Evolutionary conservation across 768 basidiomycete species (phyloP).

Genomic region (Trametes elegans): DNA sequence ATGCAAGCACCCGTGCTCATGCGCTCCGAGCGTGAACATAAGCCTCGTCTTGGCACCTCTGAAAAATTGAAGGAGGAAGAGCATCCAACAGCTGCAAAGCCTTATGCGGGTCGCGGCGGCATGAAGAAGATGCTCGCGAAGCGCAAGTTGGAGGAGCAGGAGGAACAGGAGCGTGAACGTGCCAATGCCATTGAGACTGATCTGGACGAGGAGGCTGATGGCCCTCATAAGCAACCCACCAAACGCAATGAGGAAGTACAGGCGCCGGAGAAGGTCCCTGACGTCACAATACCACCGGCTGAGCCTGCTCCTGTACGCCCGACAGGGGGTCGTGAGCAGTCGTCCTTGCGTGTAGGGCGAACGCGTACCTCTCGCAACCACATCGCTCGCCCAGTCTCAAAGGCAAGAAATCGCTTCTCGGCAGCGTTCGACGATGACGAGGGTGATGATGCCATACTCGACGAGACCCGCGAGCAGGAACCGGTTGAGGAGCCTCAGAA

Average conservation of each 20-base stretch:
- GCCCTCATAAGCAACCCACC: constrained; percentile 25
- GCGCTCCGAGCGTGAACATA: constrained; percentile 52
- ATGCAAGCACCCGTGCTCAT: constrained; percentile 49
- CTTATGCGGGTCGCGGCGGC: constrained; percentile 76
- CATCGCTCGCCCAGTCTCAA: constrained; percentile 46
- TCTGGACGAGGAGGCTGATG: constrained; percentile 33
- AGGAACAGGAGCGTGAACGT: constrained; percentile 38
- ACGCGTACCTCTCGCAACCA: constrained; percentile 56
- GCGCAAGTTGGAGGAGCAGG: constrained; percentile 55
- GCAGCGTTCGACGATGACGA: constrained; percentile 57
- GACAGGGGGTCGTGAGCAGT: constrained; percentile 33
- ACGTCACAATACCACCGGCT: constrained; percentile 23
- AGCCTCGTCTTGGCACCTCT: constrained; percentile 45
- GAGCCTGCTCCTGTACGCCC: constrained; percentile 18
- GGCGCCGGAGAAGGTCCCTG: constrained; percentile 13
- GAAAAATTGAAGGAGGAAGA: constrained; percentile 33
- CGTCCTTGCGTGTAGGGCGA: constrained; percentile 68
- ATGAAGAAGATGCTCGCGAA: constrained; percentile 75
- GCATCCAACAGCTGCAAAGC: constrained; percentile 58
- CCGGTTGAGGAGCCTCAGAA: constrained; percentile 42
- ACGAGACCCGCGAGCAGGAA: constrained; percentile 36
- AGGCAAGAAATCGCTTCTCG: constrained; percentile 58
- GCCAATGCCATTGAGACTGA: constrained; percentile 30
- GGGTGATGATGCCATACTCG: constrained; percentile 32
- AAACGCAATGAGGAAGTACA: constrained; percentile 25